A percentile compares a stretch with the other conserved stretches of the same genome.
Evolutionary conservation across 78 protist genomes (phyloP).

Genomic region (Bodo saltans): DNA sequence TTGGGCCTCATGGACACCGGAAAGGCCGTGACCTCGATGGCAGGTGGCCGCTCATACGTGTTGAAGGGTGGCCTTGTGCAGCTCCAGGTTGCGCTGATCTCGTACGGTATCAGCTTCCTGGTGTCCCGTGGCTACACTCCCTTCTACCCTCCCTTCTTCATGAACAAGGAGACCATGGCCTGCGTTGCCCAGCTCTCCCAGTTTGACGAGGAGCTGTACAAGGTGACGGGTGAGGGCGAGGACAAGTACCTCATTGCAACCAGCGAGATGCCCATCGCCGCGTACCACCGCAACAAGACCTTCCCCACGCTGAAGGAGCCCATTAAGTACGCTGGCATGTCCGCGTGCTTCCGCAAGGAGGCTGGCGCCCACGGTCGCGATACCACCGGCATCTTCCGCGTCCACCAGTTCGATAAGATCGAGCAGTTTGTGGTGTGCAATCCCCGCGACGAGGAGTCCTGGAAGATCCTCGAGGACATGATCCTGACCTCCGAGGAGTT

Average conservation of each 20-base stretch:
- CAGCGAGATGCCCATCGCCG: conserved; percentile 98
- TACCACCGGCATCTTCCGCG: conserved; percentile 97
- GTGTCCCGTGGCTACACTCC: conserved; percentile 59
- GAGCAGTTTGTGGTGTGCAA: conserved; percentile 94
- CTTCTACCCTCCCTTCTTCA: conserved; percentile 92
- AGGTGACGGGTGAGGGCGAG: conserved; percentile 76
- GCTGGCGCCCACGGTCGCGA: conserved; percentile 96
- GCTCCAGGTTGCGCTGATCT: conserved; percentile 84
- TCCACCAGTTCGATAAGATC: conserved; percentile 98
- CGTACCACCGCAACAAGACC: conserved; percentile 80
- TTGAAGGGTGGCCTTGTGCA: conserved; percentile 77
- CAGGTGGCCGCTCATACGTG: conserved; percentile 93
- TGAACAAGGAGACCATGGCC: conserved; percentile 84
- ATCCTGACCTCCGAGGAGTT: conserved; percentile 80
- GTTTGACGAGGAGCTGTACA: conserved; percentile 98
- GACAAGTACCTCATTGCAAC: conserved; percentile 99
- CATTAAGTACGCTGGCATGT: conserved; percentile 86
- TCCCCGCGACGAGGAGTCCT: conserved; percentile 81
- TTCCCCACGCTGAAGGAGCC: conserved; percentile 53
- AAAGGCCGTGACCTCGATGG: conserved; percentile 44
- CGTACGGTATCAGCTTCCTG: conserved; percentile 72
- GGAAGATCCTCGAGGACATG: conserved; percentile 92
- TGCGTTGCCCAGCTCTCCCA: conserved; percentile 94
- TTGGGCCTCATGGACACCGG: conserved; percentile 44
- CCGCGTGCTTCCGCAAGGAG: conserved; percentile 99